Base-by-base conservation (phyloP, 2,329 filamentous ascomycete genomes). In the Chlorencoelia australis region DNA sequence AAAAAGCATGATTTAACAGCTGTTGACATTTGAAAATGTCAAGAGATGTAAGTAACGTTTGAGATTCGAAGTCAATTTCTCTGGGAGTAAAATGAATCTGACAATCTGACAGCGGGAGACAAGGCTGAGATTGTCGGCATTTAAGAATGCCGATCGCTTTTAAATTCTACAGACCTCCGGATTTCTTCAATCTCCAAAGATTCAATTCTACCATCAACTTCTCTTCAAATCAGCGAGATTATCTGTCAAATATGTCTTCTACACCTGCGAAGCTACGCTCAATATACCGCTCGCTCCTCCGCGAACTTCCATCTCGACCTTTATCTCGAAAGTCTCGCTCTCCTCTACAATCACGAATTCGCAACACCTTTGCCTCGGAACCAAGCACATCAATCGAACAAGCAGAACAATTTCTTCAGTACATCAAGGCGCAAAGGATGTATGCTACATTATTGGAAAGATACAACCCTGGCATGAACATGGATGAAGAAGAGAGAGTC, bases 381-480 rank as follows among this genome's bases (percentile, higher is more conserved):
- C 53, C 38, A 37, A 52, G 52, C 42, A 56, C 51, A 20, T 42
- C 54, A 28, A 41, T 50, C 15, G 47, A 68, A 33, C 65, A 84
- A 48, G 80, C 76, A n/a, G 75, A 85, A 45, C 86, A 96, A 59
- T 76, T 86, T 48, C 62, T 87, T 17, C 71, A 76, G 39, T 96
- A 94, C 57, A 69, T 91, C 14, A 75, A 75, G 50, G 80, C 88
- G n/a, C 91, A 98, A 66, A 70, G 88, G 35, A 74, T 75, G 56
- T 95, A 96, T 59, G 72, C 75, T 17, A 79, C 75, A 11, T 64
- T 96, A 28, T 59, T 96, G 24, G 88, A 95, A 62, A 72, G 88
- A 50, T 96, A 98, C 63, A 96, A 96, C 59, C 87, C 87, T 0
- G 87, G 88, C 13, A 85, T 93, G 76, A 74, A 75, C 48, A 84